phyloP scores from a whole-genome alignment of 2,329 filamentous ascomycete species.

The Microcyclospora pomicola region DNA sequence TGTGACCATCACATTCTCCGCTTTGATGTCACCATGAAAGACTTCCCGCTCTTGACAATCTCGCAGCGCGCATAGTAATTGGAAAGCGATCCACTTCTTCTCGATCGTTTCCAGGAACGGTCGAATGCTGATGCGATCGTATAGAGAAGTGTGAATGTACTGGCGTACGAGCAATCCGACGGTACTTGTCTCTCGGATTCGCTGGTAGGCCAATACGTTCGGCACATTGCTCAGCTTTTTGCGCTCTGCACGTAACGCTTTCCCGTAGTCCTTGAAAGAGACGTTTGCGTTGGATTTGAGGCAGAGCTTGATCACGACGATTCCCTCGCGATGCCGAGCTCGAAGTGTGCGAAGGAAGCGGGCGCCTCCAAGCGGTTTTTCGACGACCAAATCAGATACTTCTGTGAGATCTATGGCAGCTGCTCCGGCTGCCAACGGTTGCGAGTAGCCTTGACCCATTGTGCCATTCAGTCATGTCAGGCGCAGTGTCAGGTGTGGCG shows the following conservation, averaged over 20 bases:
- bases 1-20: slow-evolving; percentile 89
- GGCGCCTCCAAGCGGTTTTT: slow-evolving; percentile 79
- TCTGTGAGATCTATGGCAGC: slow-evolving; percentile 91
- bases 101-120: slow-evolving; percentile 96
- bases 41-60: slow-evolving; percentile 83
- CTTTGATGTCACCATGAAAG: slow-evolving; percentile 97
- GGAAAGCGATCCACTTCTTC: slow-evolving; percentile 97
- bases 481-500: neutral
- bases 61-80: slow-evolving; percentile 78
- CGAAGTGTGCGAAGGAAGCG: slow-evolving; percentile 95
- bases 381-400: slow-evolving; percentile 78
- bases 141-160: slow-evolving; percentile 90
- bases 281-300: slow-evolving; percentile 82
- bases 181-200: slow-evolving; percentile 78
- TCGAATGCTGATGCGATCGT: slow-evolving; percentile 90
- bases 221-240: slow-evolving; percentile 67
- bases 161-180: slow-evolving; percentile 90
- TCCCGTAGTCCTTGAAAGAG: slow-evolving; percentile 65
- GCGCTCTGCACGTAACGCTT: slow-evolving; percentile 70
- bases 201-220: slow-evolving; percentile 81
- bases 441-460: slow-evolving; percentile 94
- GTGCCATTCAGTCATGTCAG: neutral
- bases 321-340: slow-evolving; percentile 75
- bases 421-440: slow-evolving; percentile 78
- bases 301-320: slow-evolving; percentile 87